A percentile compares a stretch with the other conserved stretches of the same genome.
Conservation (phyloP, 164 flowering plant species). For the Houttuynia cordata region DNA sequence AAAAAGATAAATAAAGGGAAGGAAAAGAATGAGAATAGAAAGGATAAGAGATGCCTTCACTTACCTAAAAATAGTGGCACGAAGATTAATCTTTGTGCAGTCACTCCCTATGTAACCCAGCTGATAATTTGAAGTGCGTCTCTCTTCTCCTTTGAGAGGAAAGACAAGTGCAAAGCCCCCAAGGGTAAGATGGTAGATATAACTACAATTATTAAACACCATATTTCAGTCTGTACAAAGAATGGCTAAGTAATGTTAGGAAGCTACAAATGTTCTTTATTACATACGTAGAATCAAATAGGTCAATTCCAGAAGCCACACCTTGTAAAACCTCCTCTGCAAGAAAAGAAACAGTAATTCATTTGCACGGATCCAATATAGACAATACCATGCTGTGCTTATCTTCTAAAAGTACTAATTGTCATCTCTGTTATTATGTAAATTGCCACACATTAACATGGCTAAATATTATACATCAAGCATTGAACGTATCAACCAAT, state of each 20-base stretch:
- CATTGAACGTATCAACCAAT: too few species aligned
- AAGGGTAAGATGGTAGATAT: constrained; percentile 66
- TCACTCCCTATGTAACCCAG: constrained; percentile 32
- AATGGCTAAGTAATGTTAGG: background rate
- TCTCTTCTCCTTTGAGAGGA: constrained; percentile 25
- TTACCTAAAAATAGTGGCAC: constrained; percentile 63
- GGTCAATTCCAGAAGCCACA: constrained; percentile 80
- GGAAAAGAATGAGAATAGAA: too few species aligned
- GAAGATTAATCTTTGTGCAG: constrained; percentile 62
- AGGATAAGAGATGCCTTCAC: background rate
- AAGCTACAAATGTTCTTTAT: background rate
- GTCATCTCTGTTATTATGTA: too few species aligned
- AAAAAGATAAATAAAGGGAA: too few species aligned
- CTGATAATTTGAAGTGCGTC: constrained; percentile 11
- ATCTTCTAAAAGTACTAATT: too few species aligned
- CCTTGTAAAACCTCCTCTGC: constrained; percentile 86
- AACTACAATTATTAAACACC: constrained; percentile 24
- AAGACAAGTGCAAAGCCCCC: constrained; percentile 84
- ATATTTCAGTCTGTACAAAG: background rate
- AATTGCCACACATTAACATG: too few species aligned
- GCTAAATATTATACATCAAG: too few species aligned
- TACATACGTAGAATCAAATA: constrained; percentile 69
- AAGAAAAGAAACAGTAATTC: constrained; percentile 5
- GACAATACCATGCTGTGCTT: too few species aligned
- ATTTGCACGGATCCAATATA: background rate